Evolutionary conservation across 495 filamentous ascomycete genomes (phyloP).

Genomic region (Xylaria longipes): DNA sequence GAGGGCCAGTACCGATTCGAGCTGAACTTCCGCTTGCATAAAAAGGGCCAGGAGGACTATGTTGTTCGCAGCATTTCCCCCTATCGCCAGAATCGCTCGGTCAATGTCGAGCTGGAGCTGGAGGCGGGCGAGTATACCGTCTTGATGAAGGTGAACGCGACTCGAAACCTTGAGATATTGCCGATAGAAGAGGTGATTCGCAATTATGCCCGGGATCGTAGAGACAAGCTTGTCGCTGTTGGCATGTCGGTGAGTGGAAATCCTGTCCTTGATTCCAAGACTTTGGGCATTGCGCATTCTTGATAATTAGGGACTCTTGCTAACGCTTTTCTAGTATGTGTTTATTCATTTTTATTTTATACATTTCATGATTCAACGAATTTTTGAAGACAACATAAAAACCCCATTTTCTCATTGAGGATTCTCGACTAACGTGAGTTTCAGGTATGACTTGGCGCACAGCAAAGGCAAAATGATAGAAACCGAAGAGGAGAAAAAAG

Average conservation of each 20-base stretch:
- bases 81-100: conserved; percentile 75
- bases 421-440: not conserved
- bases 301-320: not conserved
- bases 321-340: conserved; percentile 15
- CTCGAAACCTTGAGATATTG: conserved; percentile 53
- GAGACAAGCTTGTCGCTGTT: conserved; percentile 52
- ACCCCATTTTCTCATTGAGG: not conserved
- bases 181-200: conserved; percentile 74
- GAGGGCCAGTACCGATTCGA: conserved; percentile 81
- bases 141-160: conserved; percentile 79
- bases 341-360: not conserved
- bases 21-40: conserved; percentile 82
- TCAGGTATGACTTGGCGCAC: conserved; percentile 84
- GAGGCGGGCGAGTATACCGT: conserved; percentile 83
- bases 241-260: conserved; percentile 21
- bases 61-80: conserved; percentile 78
- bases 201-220: conserved; percentile 62
- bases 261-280: not conserved
- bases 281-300: not conserved
- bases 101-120: conserved; percentile 81
- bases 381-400: not conserved
- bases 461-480: conserved; percentile 74
- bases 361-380: not conserved
- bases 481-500: conserved; percentile 67
- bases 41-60: conserved; percentile 81